phyloP scores from a whole-genome alignment of 1,284 basidiomycete genomes.

The Caloboletus firmus region DNA sequence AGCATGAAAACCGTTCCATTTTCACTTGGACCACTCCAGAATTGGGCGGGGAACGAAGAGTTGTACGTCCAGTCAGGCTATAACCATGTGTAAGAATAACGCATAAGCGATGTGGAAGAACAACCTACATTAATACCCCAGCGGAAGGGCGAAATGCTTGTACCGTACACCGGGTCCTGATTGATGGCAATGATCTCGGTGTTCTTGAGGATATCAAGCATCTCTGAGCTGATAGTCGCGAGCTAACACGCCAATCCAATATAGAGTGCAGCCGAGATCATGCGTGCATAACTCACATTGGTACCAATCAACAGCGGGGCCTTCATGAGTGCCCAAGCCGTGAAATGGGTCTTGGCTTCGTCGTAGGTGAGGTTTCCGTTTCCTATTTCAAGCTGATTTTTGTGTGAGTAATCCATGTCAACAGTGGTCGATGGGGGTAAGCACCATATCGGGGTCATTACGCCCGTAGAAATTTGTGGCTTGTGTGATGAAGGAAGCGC shows the following conservation, averaged over 20 bases:
- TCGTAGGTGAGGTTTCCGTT: constrained; percentile 45
- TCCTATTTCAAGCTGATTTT: constrained; percentile 44
- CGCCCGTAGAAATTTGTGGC: constrained; percentile 45
- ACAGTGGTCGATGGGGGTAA: constrained; percentile 5
- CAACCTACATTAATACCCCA: constrained; percentile 58
- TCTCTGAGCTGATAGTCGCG: constrained; percentile 45
- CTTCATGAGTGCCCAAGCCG: constrained; percentile 50
- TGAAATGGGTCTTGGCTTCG: constrained; percentile 47
- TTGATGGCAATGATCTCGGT: constrained; percentile 66
- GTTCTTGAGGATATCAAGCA: constrained; percentile 59
- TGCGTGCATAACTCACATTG: constrained; percentile 12
- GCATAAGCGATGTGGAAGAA: neutral
- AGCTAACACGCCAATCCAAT: constrained; percentile 39
- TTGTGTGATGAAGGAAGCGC: constrained; percentile 45
- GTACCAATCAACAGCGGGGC: constrained; percentile 49
- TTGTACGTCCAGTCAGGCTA: constrained; percentile 56
- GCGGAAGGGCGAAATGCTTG: constrained; percentile 60
- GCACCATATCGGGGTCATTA: constrained; percentile 48
- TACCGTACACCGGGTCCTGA: constrained; percentile 62
- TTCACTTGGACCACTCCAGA: constrained; percentile 56
- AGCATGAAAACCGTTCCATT: constrained; percentile 59
- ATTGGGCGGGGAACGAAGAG: constrained; percentile 51
- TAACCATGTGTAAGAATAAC: neutral
- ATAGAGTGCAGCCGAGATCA: constrained; percentile 17
- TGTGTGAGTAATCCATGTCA: constrained; percentile 7